phyloP scores from a whole-genome alignment of 257 asterid genomes.

The Nicotiana benthamiana region DNA sequence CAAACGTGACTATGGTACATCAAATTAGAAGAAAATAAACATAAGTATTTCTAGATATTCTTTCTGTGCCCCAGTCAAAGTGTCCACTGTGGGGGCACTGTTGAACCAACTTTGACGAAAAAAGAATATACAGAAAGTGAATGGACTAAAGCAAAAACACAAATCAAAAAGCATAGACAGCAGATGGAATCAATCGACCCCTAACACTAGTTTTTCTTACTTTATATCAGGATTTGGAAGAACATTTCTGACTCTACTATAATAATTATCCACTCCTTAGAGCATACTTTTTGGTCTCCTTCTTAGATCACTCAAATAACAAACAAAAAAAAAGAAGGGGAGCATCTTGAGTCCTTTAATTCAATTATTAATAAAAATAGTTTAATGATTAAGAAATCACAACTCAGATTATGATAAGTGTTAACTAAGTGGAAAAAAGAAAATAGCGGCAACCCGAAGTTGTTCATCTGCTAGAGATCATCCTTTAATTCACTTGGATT shows the following conservation, averaged over 20 bases:
- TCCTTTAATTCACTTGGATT: too few species aligned
- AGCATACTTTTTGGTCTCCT: neutral
- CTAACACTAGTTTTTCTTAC: neutral
- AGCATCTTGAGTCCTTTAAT: neutral
- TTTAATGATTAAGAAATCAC: neutral
- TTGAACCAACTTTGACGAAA: neutral
- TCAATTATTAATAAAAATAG: neutral
- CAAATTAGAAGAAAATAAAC: neutral
- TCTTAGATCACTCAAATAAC: neutral
- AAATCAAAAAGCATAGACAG: neutral
- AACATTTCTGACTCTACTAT: neutral
- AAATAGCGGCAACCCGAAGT: too few species aligned
- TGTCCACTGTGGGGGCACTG: neutral
- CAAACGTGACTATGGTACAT: neutral
- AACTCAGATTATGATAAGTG: neutral
- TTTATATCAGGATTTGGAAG: neutral
- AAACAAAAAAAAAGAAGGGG: too few species aligned
- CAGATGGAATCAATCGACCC: neutral
- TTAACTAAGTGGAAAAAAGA: neutral
- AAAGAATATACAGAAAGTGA: neutral
- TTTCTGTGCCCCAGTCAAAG: neutral
- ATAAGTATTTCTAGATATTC: constrained; percentile 1
- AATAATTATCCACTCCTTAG: neutral
- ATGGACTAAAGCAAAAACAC: constrained; percentile 2
- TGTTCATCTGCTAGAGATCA: too few species aligned